Conservation (phyloP, 805 yeast species). For the Candida krabiensis region DNA sequence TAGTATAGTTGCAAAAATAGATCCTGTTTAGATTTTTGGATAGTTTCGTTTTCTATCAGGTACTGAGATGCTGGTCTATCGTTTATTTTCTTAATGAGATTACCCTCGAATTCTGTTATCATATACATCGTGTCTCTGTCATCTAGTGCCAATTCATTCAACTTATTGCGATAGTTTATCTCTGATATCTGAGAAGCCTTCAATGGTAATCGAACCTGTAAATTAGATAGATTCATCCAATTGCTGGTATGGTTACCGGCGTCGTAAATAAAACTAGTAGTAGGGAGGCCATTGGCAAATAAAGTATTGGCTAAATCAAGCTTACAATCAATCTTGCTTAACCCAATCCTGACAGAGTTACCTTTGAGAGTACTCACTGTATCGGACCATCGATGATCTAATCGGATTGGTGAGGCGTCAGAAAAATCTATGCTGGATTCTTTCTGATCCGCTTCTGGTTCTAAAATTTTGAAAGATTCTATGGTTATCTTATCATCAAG, state of each 20-base stretch:
- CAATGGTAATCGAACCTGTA: constrained; percentile 8
- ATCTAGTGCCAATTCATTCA: constrained; percentile 11
- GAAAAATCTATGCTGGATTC: background rate
- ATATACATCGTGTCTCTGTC: constrained; percentile 28
- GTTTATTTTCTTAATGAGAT: constrained; percentile 59
- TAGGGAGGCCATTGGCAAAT: constrained; percentile 24
- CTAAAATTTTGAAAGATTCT: constrained; percentile 9
- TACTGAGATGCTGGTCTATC: constrained; percentile 55
- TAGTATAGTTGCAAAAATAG: constrained; percentile 22
- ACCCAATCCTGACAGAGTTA: background rate
- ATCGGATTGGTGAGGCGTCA: constrained; percentile 11
- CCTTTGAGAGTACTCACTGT: constrained; percentile 6
- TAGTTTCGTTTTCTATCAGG: constrained; percentile 44
- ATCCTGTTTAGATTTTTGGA: constrained; percentile 29
- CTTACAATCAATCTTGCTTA: constrained; percentile 1
- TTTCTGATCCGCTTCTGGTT: constrained; percentile 5
- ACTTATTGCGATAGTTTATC: constrained; percentile 13
- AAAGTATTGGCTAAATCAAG: constrained; percentile 26
- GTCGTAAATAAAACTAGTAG: constrained; percentile 25
- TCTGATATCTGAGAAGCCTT: background rate
- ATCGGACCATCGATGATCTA: constrained; percentile 12
- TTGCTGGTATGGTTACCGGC: constrained; percentile 10
- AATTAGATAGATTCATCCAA: constrained; percentile 12
- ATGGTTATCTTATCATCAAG: constrained; percentile 16
- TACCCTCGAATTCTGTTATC: constrained; percentile 54